Percentiles rank a stretch among this genome's conserved stretches.
These are phyloP conservation scores for Balansia obtecta DNA, from an alignment of 2,329 filamentous ascomycete species.

Conservation along the genomic window DNA sequence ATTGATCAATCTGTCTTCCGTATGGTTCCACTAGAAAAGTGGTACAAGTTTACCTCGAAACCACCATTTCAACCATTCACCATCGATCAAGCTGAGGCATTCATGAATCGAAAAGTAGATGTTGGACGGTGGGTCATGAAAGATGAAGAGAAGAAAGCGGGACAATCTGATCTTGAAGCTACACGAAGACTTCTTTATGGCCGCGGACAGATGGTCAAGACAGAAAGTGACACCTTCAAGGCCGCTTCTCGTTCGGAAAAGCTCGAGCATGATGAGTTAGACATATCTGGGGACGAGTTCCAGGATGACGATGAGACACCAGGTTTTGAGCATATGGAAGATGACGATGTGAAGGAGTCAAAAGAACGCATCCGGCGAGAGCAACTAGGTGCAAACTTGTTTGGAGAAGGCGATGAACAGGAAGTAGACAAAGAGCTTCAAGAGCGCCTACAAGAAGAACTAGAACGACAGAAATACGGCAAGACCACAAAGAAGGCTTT, in stretches of 20 bases:
- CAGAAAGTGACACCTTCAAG: conserved; percentile 53
- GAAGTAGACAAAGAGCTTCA: conserved; percentile 64
- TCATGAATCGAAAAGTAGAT: conserved; percentile 67
- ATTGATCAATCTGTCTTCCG: conserved; percentile 60
- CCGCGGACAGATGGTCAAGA: conserved; percentile 47
- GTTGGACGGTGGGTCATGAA: conserved; percentile 72
- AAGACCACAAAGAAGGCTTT: conserved; percentile 72
- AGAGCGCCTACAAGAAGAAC: conserved; percentile 55
- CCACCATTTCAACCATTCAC: conserved; percentile 66
- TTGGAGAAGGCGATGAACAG: conserved; percentile 55
- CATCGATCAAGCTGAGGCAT: conserved; percentile 74
- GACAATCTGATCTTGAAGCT: conserved; percentile 47
- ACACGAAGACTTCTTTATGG: conserved; percentile 39
- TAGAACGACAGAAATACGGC: conserved; percentile 56
- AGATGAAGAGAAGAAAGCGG: conserved; percentile 46
- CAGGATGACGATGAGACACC: conserved; percentile 78
- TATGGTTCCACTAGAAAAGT: conserved; percentile 89
- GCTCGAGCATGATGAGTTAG: conserved; percentile 58
- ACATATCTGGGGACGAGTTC: conserved; percentile 61
- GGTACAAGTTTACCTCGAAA: conserved; percentile 79
- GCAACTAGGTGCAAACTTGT: conserved; percentile 78
- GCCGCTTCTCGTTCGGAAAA: conserved; percentile 50
- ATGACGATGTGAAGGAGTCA: conserved; percentile 65
- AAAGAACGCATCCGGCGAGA: conserved; percentile 64
- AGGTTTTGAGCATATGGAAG: conserved; percentile 63